Conservation (phyloP, 2,329 filamentous ascomycete species). For the Pseudogymnoascus sp. region DNA sequence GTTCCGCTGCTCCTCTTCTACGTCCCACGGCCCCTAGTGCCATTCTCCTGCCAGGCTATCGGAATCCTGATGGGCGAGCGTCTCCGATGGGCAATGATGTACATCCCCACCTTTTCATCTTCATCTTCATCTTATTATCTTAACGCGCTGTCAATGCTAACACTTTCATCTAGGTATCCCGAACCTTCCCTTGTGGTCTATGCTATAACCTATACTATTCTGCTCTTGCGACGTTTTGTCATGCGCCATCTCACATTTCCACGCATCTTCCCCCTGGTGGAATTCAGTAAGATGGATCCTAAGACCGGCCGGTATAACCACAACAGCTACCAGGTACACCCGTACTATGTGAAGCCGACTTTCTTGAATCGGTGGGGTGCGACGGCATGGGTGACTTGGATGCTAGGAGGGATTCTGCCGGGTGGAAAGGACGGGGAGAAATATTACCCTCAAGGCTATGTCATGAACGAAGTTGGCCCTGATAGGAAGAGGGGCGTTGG, state of each 20-base stretch:
- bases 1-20: conserved; percentile 50
- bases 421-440: conserved; percentile 31
- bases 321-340: conserved; percentile 49
- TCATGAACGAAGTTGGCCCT: conserved; percentile 55
- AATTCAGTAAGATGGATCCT: conserved; percentile 39
- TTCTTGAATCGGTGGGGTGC: conserved; percentile 56
- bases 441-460: conserved; percentile 42
- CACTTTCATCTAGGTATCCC: conserved; percentile 31
- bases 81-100: conserved; percentile 57
- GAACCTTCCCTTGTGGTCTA: conserved; percentile 34
- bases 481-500: conserved; percentile 42
- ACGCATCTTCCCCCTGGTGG: conserved; percentile 35
- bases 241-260: conserved; percentile 53
- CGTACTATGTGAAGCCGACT: conserved; percentile 54
- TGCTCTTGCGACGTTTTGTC: conserved; percentile 45
- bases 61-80: conserved; percentile 55
- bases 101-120: conserved; percentile 13
- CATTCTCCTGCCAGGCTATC: conserved; percentile 42
- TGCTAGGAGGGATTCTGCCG: conserved; percentile 38
- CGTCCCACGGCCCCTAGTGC: conserved; percentile 39
- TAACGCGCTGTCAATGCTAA: not conserved
- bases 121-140: not conserved
- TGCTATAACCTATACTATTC: conserved; percentile 36
- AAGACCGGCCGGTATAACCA: conserved; percentile 44
- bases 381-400: conserved; percentile 39